Evolutionary conservation across 495 filamentous ascomycete species (phyloP), one percentile per base, ranked within the genome.

Genomic region (Elasticomyces elasticus): DNA sequence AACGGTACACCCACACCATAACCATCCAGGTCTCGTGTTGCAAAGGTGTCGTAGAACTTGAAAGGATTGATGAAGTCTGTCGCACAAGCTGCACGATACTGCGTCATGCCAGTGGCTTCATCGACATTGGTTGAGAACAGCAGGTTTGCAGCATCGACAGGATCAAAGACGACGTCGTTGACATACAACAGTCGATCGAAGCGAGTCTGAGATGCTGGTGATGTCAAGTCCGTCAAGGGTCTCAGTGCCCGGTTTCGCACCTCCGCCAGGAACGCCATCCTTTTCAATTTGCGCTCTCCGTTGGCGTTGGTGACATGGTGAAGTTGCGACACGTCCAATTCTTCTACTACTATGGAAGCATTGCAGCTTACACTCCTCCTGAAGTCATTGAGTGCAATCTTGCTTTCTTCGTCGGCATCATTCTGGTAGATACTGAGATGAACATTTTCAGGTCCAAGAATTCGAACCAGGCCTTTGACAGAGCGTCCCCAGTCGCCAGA

Each of bases 1-100:
- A 87, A 80, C 0, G 85, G 82, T 1, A 89, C 67, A 0, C 83
- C 86, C 58, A 83, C 74, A 48, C 74, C 75, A 60, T 81, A 85
- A 1, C 87, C 86, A 53, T 89, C 81, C 5, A 76, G 65, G 60
- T 92, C 87, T 3, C 87, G 75, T 19, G 83, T 83, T 11, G 87
- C 86, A 40, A 83, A 89, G 2, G 84, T 83, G 67, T 92, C 87
- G 62, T 92, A 92, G 66, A 84, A 87, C 59, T 86, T 86, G 67
- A 87, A 80, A 0, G 83, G 78, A 45, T 81, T 82, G 62, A 82
- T 79, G 56, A 85, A 91, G 64, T 92, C 87, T 5, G 86, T 69
- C 2, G 83, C 86, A 60, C 87, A 92, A 1, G 84, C 86, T n/a
- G 85, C 83, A n/a, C 81, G 77, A 62, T 88, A 90, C 44, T 76